Conservation (phyloP, 1,284 basidiomycete genomes). For the Erythrobasidium hasegawianum region DNA sequence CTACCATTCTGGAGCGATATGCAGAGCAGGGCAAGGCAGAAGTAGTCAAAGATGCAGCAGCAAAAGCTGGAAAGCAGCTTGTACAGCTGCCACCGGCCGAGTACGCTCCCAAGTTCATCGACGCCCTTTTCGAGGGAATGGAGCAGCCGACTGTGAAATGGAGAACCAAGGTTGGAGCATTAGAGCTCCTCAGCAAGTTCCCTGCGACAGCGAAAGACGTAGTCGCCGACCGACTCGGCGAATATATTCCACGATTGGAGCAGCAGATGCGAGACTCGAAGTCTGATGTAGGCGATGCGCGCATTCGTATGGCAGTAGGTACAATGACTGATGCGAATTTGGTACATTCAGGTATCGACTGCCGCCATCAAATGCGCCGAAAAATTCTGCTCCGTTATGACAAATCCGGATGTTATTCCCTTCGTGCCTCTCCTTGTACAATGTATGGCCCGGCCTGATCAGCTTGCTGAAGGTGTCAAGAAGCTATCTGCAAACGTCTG, state of each 20-base stretch:
- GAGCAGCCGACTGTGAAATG: slow-evolving; percentile 74
- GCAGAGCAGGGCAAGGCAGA: slow-evolving; percentile 82
- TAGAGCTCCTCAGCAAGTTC: slow-evolving; percentile 57
- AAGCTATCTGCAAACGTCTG: slow-evolving; percentile 90
- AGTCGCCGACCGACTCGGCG: slow-evolving; percentile 78
- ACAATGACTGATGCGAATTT: slow-evolving; percentile 31
- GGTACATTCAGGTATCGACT: slow-evolving; percentile 65
- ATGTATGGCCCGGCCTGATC: slow-evolving; percentile 79
- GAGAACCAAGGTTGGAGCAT: slow-evolving; percentile 88
- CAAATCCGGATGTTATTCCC: slow-evolving; percentile 87
- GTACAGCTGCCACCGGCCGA: slow-evolving; percentile 81
- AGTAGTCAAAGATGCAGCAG: slow-evolving; percentile 77
- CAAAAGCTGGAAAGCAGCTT: slow-evolving; percentile 76
- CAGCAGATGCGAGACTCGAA: slow-evolving; percentile 96
- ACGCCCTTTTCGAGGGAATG: slow-evolving; percentile 66
- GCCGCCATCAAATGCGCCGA: slow-evolving; percentile 92
- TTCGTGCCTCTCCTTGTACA: slow-evolving; percentile 86
- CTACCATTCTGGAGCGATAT: slow-evolving; percentile 75
- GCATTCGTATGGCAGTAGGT: too few relatives aligned
- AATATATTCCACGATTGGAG: slow-evolving; percentile 81
- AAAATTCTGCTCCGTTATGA: slow-evolving; percentile 82
- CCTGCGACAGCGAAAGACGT: slow-evolving; percentile 61
- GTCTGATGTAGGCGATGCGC: slow-evolving; percentile 75
- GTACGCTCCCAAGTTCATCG: slow-evolving; percentile 68
- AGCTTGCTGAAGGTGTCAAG: slow-evolving; percentile 91